Evolutionary conservation across 2,329 filamentous ascomycete genomes (phyloP), one percentile per base, ranked within the genome.

Genomic region (Dothideomycetes sp.): DNA sequence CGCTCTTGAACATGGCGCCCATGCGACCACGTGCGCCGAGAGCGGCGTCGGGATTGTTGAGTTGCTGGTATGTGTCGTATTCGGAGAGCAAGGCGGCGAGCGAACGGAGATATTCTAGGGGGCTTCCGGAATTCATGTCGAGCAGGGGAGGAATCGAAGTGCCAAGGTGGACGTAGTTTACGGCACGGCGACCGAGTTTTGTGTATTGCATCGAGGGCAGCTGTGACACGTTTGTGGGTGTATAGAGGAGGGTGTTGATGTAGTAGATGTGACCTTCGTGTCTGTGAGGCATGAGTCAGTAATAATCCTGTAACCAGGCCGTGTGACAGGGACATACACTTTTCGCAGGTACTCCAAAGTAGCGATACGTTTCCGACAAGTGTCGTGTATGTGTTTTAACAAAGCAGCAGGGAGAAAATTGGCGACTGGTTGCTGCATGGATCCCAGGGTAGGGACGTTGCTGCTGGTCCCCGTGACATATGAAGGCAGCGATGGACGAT

Each of bases 191-290:
- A 47, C 85, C 81, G 34, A 95, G 77, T 57, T 89, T 91, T 49
- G 83, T 79, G 4, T 78, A 68, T 45, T 93, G 84, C 57, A 93
- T 89, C 57, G 86, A 94, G 32, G 89, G 80, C 68, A 95, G 81
- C 55, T 81, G 80, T 37, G 74, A 68, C 23, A 96, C 72, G 60
- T 94, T 86, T 20, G 76, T 63, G 54, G 85, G 83, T 49, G 87
- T 84, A 63, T 94, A 94, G 56, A 94, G 82, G 46, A 94, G 77
- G 0, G 91, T 95, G 64, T 95, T 95, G 70, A 96, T 95, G 88
- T 91, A 96, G 68, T 94, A 96, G 29, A 94, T 80, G 44, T 86
- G 80, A 46, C 89, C 88, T 64, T 95, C 87, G 58, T 98, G 88
- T 19, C 86, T 94, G 58, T 37, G 5, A n/a, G n/a, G n/a, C n/a